Conservation (phyloP, 371 early-diverging fungal species). For the Mucor indicus region DNA sequence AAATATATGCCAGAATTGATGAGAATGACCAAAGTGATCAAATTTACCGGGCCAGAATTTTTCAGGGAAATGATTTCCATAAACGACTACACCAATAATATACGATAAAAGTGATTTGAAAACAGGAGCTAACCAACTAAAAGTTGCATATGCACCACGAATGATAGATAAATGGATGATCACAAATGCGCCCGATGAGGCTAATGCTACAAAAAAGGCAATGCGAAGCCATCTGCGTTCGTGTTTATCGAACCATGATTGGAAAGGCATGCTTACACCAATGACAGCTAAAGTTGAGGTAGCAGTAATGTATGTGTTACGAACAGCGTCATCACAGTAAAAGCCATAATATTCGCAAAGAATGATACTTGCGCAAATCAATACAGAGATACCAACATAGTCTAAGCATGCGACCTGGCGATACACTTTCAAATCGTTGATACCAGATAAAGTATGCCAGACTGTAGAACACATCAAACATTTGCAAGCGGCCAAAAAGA, state of each 20-base stretch:
- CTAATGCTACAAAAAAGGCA: slow-evolving; percentile 54
- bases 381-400: slow-evolving; percentile 78
- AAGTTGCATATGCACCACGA: slow-evolving; percentile 53
- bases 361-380: slow-evolving; percentile 68
- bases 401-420: slow-evolving; percentile 65
- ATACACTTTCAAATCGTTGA: slow-evolving; percentile 64
- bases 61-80: slow-evolving; percentile 74
- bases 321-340: slow-evolving; percentile 64
- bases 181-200: slow-evolving; percentile 64
- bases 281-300: slow-evolving; percentile 44
- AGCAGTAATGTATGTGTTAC: slow-evolving; percentile 61
- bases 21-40: slow-evolving; percentile 72
- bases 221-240: slow-evolving; percentile 47
- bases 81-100: slow-evolving; percentile 49
- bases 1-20: slow-evolving; percentile 79
- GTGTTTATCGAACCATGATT: slow-evolving; percentile 44
- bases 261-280: slow-evolving; percentile 46
- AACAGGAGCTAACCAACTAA: slow-evolving; percentile 43
- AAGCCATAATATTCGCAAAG: slow-evolving; percentile 69
- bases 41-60: slow-evolving; percentile 71
- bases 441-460: slow-evolving; percentile 71
- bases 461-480: slow-evolving; percentile 75
- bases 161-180: slow-evolving; percentile 50
- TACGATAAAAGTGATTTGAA: slow-evolving; percentile 42
- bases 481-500: slow-evolving; percentile 60